Conservation (phyloP, 306 rosid genomes). For the Elaeagnus macrophylla region DNA sequence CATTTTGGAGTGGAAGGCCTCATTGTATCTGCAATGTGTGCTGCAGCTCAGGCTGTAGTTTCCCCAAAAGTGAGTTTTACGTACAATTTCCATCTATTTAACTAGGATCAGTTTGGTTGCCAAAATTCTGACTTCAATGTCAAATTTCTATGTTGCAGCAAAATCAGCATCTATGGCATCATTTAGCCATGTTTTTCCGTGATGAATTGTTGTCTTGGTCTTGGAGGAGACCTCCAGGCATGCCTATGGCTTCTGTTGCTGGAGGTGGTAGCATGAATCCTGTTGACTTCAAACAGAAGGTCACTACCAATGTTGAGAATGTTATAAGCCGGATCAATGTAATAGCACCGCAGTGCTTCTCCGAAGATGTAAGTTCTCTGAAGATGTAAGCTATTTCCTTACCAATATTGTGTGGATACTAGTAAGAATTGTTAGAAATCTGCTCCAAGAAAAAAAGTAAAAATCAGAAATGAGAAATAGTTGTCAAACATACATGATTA, state of each 20-base stretch:
- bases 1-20: constrained; percentile 96
- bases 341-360: constrained; percentile 77
- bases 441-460: no score
- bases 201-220: constrained; percentile 98
- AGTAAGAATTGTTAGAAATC: background rate
- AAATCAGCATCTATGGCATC: constrained; percentile 96
- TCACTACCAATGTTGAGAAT: constrained; percentile 70
- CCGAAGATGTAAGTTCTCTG: no score
- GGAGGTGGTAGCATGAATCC: constrained; percentile 79
- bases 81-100: no score
- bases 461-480: no score
- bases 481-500: no score
- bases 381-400: constrained; percentile 53
- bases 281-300: constrained; percentile 77
- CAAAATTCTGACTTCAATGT: constrained; percentile 10
- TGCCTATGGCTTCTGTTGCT: constrained; percentile 70
- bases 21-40: constrained; percentile 96
- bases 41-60: constrained; percentile 96
- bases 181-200: constrained; percentile 97
- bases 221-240: constrained; percentile 97
- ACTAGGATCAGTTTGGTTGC: no score
- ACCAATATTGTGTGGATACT: background rate
- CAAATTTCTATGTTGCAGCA: constrained; percentile 51
- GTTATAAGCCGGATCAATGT: constrained; percentile 68
- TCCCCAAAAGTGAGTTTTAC: constrained; percentile 67